These are phyloP conservation scores for Hypsizygus ulmarius DNA, from an alignment of 1,284 basidiomycete species.

Conservation along the genomic window DNA sequence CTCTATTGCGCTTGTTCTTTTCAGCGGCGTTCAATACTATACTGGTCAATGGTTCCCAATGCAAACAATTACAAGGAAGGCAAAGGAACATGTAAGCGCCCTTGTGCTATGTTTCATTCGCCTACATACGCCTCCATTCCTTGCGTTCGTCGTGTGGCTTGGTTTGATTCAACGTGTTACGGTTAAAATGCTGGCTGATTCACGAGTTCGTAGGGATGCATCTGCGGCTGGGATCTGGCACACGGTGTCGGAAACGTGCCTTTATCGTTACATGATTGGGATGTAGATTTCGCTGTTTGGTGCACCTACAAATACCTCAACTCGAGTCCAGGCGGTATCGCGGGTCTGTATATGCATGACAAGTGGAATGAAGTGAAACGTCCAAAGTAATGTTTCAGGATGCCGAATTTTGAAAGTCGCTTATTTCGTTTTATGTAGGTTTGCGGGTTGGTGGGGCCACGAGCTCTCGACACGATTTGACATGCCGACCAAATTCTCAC, in stretches of 20 bases:
- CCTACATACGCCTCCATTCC: conserved; percentile 5
- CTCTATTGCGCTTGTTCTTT: conserved; percentile 84
- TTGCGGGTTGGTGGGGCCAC: conserved; percentile 98
- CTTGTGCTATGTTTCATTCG: not conserved
- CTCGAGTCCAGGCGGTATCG: conserved; percentile 93
- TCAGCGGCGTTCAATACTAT: conserved; percentile 94
- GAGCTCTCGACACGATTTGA: conserved; percentile 83
- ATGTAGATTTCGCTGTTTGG: conserved; percentile 96
- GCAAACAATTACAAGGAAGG: conserved; percentile 76
- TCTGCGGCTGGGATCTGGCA: conserved; percentile 95
- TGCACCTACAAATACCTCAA: conserved; percentile 99
- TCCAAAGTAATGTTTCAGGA: conserved; percentile 49
- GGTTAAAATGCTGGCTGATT: conserved; percentile 13
- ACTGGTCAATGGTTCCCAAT: conserved; percentile 97
- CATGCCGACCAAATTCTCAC: conserved; percentile 84
- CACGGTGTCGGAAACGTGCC: conserved; percentile 96
- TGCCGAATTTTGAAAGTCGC: conserved; percentile 13
- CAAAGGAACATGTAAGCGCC: conserved; percentile 67
- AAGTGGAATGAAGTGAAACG: conserved; percentile 64
- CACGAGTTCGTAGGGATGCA: conserved; percentile 63
- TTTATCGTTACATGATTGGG: conserved; percentile 88
- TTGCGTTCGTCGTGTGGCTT: conserved; percentile 9
- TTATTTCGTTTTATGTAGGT: conserved; percentile 43
- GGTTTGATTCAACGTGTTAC: not conserved
- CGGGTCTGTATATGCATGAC: conserved; percentile 88